Evolutionary conservation across 2,329 filamentous ascomycete genomes (phyloP), one percentile per base, ranked within the genome.

Genomic region (Epichloe gansuensis): DNA sequence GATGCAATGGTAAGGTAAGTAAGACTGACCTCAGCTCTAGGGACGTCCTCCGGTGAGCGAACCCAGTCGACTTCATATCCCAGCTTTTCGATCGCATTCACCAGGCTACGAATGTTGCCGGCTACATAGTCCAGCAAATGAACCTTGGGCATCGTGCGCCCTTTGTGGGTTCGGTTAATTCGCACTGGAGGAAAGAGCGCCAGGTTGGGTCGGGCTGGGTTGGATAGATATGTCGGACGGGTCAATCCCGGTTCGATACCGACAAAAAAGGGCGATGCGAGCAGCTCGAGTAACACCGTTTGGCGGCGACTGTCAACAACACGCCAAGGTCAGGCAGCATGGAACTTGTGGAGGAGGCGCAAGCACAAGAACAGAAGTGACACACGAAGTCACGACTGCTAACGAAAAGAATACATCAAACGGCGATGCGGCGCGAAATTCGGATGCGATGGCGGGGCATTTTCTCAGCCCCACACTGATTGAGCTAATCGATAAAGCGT

Each of bases 31-130:
- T 95, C 88, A 59, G 91, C 93, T 61, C 84, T 82, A 56, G 82
- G 73, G 52, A 98, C 82, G 69, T 97, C 90, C 61, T 86, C 82
- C 4, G 93, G 93, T 37, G 82, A 82, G 62, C 78, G 85, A 60
- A 98, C 78, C 93, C 91, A 97, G 73, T 93, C 87, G 46, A 98
- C 88, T 45, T 87, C 80, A 68, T 91, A 97, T 56, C 93, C 93
- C 54, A 91, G 80, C 70, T 93, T 95, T 69, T 98, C 91, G 64
- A 98, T 95, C 62, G 91, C 93, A 75, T 98, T 98, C 66, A 91
- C 91, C 62, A 98, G 80, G 58, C 91, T 96, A 59, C 91, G 86
- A 61, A 98, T 84, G 69, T 98, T 98, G 65, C 93, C 93, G 56
- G 93, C 91, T 59, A 96, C 91, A 68, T 96, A 97, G 73, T 97